Base-by-base conservation (phyloP, 2,329 filamentous ascomycete species). In the Phyllosticta capitalensis region DNA sequence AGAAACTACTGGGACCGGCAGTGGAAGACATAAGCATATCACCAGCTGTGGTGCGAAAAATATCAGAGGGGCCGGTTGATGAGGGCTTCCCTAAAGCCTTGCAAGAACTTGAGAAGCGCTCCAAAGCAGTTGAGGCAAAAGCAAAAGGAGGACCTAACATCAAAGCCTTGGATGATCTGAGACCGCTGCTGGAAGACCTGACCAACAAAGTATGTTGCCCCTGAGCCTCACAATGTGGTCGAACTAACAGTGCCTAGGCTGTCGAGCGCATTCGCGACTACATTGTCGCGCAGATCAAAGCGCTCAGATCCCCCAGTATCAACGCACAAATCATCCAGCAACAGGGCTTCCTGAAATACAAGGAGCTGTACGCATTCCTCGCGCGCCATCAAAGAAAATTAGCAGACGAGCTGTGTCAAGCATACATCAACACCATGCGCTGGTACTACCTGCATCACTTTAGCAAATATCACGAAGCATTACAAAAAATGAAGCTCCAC, bases 371-470 rank as follows among this genome's bases (percentile, higher is more conserved):
- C 73, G 81, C 83, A 5, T 99, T 97, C 69, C 79, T 99, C 30
- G 85, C 90, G 61, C 86, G 83, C 65, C 88, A 92, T 64, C 91
- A 97, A 67, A 78, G 88, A 1, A 80, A 83, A n/a, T 83, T 99
- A 5, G 90, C 90, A 9, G 87, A 92, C 57, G 90, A 99, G 72
- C 95, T 99, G 64, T 86, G 86, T 9, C 88, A 90, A 70, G 94
- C 95, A 3, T 99, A 99, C 68, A 87, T 95, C 76, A 96, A 96
- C 71, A 99, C 95, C 0, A 99, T 99, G 90, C 85, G 91, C 57
- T 99, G 94, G 94, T 99, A 99, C 69, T 97, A 97, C 70, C 76
- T 88, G 57, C 94, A 88, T 64, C 90, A 96, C 71, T 99, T 99
- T 69, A 85, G 83, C 3, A 86, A 92, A 33, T 99, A 99, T 72